Evolutionary conservation across 352 stramenopile genomes (phyloP).

Genomic region (Phytopythium chamaehyphon): DNA sequence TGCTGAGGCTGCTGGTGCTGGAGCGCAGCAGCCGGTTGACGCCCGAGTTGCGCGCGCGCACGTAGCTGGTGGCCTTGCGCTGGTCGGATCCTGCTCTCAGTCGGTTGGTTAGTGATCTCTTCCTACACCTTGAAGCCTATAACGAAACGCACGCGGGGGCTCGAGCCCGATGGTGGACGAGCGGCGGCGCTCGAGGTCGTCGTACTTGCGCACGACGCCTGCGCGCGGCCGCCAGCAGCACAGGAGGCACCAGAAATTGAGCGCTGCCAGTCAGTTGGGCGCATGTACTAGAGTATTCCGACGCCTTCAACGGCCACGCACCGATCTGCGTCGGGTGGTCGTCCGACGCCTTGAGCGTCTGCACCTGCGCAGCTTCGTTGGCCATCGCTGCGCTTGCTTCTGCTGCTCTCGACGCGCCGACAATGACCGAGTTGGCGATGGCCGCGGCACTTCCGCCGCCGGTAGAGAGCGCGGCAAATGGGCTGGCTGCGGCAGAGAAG

Average conservation of each 20-base stretch:
- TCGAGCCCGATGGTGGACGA: conserved; percentile 56
- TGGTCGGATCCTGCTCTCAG: conserved; percentile 48
- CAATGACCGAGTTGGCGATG: too few species aligned
- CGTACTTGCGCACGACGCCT: conserved; percentile 52
- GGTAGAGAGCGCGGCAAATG: too few species aligned
- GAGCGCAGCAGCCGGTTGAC: conserved; percentile 57
- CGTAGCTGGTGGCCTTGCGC: conserved; percentile 45
- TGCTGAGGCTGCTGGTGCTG: conserved; percentile 28
- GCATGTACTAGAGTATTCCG: too few species aligned
- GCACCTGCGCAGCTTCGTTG: conserved; percentile 29
- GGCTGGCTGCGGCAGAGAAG: too few species aligned
- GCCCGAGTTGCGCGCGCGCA: conserved; percentile 52
- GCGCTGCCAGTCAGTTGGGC: background rate
- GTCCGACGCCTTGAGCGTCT: conserved; percentile 56
- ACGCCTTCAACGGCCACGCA: conserved; percentile 14
- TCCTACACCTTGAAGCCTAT: background rate
- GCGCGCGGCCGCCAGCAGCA: background rate
- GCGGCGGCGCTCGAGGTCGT: conserved; percentile 58
- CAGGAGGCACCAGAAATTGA: conserved; percentile 8
- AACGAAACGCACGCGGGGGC: conserved; percentile 40
- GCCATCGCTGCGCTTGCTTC: conserved; percentile 14
- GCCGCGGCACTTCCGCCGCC: too few species aligned
- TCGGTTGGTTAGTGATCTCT: too few species aligned
- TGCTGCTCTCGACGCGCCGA: background rate
- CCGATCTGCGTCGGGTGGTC: conserved; percentile 24